Conservation (phyloP, 1,139 yeast genomes). For the Hansenula lynferdii region DNA sequence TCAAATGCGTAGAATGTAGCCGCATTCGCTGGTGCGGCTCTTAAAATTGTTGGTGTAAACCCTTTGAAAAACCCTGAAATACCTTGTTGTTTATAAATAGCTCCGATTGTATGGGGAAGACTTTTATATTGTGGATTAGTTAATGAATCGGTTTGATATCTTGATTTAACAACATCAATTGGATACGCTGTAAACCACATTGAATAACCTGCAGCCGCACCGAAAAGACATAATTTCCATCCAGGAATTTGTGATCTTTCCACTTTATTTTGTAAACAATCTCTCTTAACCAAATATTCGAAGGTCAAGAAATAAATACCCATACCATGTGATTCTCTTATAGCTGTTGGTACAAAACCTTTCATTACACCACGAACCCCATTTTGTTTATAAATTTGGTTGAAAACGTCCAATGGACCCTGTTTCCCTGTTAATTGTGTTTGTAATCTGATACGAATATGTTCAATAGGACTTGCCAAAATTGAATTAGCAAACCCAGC, state of each 20-base stretch:
- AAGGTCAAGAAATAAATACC: conserved; percentile 87
- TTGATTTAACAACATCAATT: conserved; percentile 79
- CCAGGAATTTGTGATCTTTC: conserved; percentile 71
- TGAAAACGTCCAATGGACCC: conserved; percentile 81
- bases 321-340: conserved; percentile 83
- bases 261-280: conserved; percentile 38
- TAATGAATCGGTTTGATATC: conserved; percentile 77
- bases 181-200: conserved; percentile 85
- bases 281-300: conserved; percentile 74
- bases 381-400: conserved; percentile 46
- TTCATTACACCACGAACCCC: conserved; percentile 65
- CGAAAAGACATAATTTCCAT: conserved; percentile 74
- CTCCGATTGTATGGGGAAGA: conserved; percentile 45
- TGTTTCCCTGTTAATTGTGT: conserved; percentile 50
- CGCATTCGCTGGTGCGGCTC: conserved; percentile 98
- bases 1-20: conserved; percentile 94
- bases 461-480: conserved; percentile 89
- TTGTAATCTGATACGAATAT: conserved; percentile 84
- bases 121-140: conserved; percentile 36
- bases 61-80: conserved; percentile 80
- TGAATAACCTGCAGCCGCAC: conserved; percentile 83
- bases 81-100: conserved; percentile 54
- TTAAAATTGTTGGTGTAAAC: conserved; percentile 79
- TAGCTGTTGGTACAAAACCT: conserved; percentile 74
- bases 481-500: conserved; percentile 90